A percentile compares a stretch with the other conserved stretches of the same genome.
phyloP scores from a whole-genome alignment of 2,329 filamentous ascomycete species.

The Paecilomyces fulvus region DNA sequence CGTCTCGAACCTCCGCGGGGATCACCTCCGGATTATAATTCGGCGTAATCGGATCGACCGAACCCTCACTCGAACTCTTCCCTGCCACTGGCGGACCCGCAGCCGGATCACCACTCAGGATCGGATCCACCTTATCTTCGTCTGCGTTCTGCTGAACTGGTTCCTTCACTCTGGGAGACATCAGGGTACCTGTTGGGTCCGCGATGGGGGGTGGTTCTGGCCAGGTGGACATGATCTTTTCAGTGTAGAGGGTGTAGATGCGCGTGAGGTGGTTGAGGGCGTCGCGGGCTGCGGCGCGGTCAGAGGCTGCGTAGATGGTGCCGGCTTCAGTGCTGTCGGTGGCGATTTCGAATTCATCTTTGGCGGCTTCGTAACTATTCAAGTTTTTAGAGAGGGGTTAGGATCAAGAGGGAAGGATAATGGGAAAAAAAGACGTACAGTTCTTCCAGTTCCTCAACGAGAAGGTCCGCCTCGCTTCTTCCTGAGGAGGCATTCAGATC shows the following conservation, averaged over 20 bases:
- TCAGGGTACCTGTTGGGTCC: background rate
- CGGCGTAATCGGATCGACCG: conserved; percentile 19
- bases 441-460: conserved; percentile 31
- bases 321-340: conserved; percentile 37
- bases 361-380: conserved; percentile 33
- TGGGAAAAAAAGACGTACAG: conserved; percentile 13
- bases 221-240: conserved; percentile 3
- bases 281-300: conserved; percentile 38
- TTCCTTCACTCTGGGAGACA: background rate
- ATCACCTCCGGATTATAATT: conserved; percentile 24
- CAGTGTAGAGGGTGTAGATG: conserved; percentile 28
- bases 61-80: conserved; percentile 3
- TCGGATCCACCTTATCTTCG: conserved; percentile 3
- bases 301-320: conserved; percentile 39
- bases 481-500: conserved; percentile 9
- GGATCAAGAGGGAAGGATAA: background rate
- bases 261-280: conserved; percentile 32
- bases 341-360: conserved; percentile 44
- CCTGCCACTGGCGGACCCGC: conserved; percentile 1
- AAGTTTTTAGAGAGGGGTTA: background rate
- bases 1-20: conserved; percentile 24
- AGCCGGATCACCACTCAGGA: conserved; percentile 2
- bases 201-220: background rate
- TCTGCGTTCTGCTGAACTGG: conserved; percentile 1
- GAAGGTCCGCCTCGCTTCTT: conserved; percentile 21